These are phyloP conservation scores for Colletotrichum sp. DNA, from an alignment of 2,329 filamentous ascomycete genomes.

Conservation along the genomic window DNA sequence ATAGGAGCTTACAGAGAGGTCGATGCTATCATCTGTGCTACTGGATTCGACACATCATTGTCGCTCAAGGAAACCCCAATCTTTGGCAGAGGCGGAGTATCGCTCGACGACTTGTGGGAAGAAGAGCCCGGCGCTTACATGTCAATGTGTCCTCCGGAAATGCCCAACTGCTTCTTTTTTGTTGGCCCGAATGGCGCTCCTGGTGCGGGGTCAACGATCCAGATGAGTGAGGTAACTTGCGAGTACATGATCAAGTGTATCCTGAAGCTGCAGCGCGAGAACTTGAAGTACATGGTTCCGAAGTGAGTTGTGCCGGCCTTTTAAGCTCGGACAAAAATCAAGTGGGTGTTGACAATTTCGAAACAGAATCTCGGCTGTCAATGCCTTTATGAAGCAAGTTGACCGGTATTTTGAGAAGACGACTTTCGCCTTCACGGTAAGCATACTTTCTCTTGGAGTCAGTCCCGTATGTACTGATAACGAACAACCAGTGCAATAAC, in stretches of 20 bases:
- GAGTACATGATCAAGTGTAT: not conserved
- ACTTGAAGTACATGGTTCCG: not conserved
- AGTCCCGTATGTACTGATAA: not conserved
- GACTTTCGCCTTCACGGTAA: not conserved
- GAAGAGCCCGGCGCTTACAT: not conserved
- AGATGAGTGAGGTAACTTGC: not conserved
- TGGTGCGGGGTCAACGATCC: not conserved
- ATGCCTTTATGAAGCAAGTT: not conserved
- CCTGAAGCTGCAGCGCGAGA: not conserved
- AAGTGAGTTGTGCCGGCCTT: not conserved
- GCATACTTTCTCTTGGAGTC: not conserved
- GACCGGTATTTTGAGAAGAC: not conserved
- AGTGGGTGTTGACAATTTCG: not conserved
- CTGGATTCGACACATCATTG: not conserved
- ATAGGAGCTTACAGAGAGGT: not conserved
- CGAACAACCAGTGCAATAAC: not conserved
- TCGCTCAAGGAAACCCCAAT: not conserved
- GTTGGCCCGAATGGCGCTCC: not conserved
- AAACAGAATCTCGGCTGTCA: not conserved
- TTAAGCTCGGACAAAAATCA: accelerated
- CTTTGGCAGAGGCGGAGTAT: not conserved
- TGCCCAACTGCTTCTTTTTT: not conserved
- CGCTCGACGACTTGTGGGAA: not conserved
- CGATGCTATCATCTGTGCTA: not conserved
- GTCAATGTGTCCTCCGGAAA: not conserved